Conservation (phyloP, 345 rosid species). For the Heritiera littoralis region DNA sequence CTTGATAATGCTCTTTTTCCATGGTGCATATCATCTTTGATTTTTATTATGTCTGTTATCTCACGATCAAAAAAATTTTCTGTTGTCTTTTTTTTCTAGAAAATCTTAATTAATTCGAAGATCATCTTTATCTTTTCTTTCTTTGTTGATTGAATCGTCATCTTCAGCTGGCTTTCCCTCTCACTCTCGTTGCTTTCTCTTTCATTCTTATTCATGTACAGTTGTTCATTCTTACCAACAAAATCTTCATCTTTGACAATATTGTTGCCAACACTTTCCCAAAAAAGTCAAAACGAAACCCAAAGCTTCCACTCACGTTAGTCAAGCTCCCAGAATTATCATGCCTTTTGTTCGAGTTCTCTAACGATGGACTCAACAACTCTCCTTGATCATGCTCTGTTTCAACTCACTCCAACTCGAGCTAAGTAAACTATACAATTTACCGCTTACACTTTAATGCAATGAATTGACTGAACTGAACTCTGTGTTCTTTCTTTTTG, state of each 20-base stretch:
- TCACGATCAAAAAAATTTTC: no score
- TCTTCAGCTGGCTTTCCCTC: constrained; percentile 2
- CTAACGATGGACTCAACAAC: constrained; percentile 54
- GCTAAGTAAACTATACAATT: constrained; percentile 51
- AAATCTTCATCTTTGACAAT: neutral
- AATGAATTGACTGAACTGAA: neutral
- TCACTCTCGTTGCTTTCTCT: neutral
- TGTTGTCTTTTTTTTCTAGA: no score
- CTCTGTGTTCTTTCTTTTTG: neutral
- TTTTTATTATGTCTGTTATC: no score
- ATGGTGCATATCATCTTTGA: no score
- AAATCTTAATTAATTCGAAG: no score
- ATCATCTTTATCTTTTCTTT: no score
- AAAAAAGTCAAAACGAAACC: neutral
- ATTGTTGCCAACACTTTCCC: constrained; percentile 1
- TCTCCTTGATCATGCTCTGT: constrained; percentile 69
- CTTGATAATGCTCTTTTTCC: neutral
- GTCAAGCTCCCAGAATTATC: neutral
- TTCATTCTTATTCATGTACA: constrained; percentile 15
- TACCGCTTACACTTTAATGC: neutral
- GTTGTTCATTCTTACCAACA: neutral
- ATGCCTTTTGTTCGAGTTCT: neutral
- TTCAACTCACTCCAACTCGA: constrained; percentile 92
- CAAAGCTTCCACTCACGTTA: constrained; percentile 13
- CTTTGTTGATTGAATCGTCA: neutral